phyloP scores from a whole-genome alignment of 176 grass and related monocot species.

The Ensete glaucum region DNA sequence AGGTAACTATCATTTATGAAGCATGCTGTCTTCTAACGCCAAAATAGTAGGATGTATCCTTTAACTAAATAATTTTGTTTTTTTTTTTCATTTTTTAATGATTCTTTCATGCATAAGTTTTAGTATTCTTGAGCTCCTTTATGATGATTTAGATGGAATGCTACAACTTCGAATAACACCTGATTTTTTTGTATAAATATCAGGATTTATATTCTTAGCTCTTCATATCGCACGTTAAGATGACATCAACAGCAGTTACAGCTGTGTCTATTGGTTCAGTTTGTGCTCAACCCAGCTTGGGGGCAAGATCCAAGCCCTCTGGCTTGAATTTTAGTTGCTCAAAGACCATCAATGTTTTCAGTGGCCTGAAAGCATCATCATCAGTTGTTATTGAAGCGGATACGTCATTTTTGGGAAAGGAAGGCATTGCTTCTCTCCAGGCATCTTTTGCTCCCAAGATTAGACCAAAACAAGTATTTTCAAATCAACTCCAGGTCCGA shows the following conservation, averaged over 20 bases:
- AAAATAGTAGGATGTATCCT: too few relatives aligned
- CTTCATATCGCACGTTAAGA: background rate
- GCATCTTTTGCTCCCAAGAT: constrained; percentile 29
- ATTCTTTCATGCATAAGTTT: background rate
- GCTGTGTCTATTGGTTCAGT: background rate
- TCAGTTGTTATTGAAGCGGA: constrained; percentile 18
- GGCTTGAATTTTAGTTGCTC: constrained; percentile 14
- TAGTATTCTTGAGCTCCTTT: background rate
- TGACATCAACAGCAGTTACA: background rate
- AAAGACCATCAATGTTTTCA: constrained; percentile 18
- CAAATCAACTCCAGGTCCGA: constrained; percentile 32
- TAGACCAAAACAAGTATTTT: constrained; percentile 38
- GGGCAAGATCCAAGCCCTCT: background rate
- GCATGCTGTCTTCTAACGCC: too few relatives aligned
- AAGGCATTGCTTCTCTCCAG: constrained; percentile 15
- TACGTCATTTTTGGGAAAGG: constrained; percentile 24
- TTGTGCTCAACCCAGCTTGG: constrained; percentile 3
- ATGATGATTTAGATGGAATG: background rate
- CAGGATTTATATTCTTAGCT: background rate
- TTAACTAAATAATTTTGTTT: background rate
- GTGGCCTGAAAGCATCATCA: constrained; percentile 25
- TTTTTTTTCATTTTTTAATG: background rate
- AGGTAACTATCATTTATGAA: too few relatives aligned
- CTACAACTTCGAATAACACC: too few relatives aligned
- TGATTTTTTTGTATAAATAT: background rate